Base-by-base conservation (phyloP, 768 basidiomycete species). In the Russula vinacea region DNA sequence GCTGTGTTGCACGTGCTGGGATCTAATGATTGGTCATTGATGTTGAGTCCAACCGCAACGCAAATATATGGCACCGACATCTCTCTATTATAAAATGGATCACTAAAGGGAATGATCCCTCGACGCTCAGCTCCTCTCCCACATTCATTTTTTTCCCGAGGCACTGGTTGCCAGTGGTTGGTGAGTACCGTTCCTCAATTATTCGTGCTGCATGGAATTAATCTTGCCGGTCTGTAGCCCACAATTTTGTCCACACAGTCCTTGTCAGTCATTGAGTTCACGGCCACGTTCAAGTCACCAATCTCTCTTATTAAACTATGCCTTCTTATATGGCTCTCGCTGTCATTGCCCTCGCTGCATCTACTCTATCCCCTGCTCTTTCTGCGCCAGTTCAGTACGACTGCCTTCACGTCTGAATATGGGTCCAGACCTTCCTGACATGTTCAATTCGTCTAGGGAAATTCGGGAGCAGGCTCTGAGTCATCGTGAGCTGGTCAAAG, bases 121-220 rank as follows among this genome's bases (percentile, higher is more conserved):
- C 10, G 19, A 22, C 44, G 44, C 39, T 26, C 32, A 57, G 49
- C 45, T 57, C 37, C 24, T 44, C 32, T 44, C 59, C 52, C 1
- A 59, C 19, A 39, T 64, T 59, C 37, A 22, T 33, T 22, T 47
- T n/a, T 47, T 7, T 37, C 29, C 45, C 7, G 3, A 39, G 63
- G 53, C 53, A 64, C 63, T 60, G 63, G 63, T 64, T 64, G 63
- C 47, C 53, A 64, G 58, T 60, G 63, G 63, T 64, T 64, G 63
- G 63, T 64, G n/a, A 51, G 63, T 39, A 17, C 6, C 3, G 14
- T 39, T 10, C 40, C 13, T 58, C 7, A 16, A n/a, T 9, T 29
- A 8, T 17, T 29, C 26, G 8, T n/a, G 10, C 33, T 39, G 9
- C 17, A 2, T 7, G 3, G 16, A 2, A 11, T 39, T 57, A n/a